These are phyloP conservation scores for Xanthoconium purpureum DNA, from an alignment of 768 basidiomycete genomes.

Conservation along the genomic window DNA sequence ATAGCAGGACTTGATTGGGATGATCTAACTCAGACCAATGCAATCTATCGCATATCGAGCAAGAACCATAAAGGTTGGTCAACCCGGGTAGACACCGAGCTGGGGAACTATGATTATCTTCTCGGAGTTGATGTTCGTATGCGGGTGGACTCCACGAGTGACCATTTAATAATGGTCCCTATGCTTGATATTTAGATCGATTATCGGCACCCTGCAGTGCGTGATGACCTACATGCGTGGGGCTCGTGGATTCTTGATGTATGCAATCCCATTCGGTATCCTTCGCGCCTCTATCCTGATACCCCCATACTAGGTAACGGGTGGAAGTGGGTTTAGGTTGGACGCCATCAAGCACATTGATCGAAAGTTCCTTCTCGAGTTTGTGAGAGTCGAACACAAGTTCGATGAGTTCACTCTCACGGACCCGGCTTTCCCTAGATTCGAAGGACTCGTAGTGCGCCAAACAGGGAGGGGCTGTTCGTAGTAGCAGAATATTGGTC, in stretches of 20 bases:
- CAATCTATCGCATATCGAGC: constrained; percentile 71
- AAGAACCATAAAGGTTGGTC: constrained; percentile 79
- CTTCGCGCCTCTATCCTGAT: not conserved
- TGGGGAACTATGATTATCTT: constrained; percentile 86
- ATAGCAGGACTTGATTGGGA: constrained; percentile 80
- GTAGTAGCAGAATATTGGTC: constrained; percentile 82
- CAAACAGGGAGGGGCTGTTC: constrained; percentile 54
- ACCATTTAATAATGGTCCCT: constrained; percentile 6
- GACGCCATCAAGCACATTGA: constrained; percentile 94
- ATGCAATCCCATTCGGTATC: not conserved
- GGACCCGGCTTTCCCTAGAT: constrained; percentile 38
- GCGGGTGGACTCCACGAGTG: not conserved
- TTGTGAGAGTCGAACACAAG: constrained; percentile 44
- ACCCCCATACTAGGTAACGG: constrained; percentile 50
- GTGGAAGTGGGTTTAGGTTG: constrained; percentile 72
- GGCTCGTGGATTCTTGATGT: constrained; percentile 72
- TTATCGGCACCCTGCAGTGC: constrained; percentile 78
- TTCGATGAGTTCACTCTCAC: not conserved
- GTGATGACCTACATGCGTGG: constrained; percentile 73
- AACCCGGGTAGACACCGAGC: constrained; percentile 69
- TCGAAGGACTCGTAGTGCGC: constrained; percentile 44
- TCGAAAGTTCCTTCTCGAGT: constrained; percentile 60
- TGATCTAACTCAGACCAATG: constrained; percentile 55
- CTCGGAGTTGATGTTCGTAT: constrained; percentile 66
- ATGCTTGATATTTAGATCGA: constrained; percentile 55